Percentiles rank a stretch among this genome's conserved stretches.
phyloP scores from a whole-genome alignment of 169 alveolate species.

The Eimeria nieschulzi region DNA sequence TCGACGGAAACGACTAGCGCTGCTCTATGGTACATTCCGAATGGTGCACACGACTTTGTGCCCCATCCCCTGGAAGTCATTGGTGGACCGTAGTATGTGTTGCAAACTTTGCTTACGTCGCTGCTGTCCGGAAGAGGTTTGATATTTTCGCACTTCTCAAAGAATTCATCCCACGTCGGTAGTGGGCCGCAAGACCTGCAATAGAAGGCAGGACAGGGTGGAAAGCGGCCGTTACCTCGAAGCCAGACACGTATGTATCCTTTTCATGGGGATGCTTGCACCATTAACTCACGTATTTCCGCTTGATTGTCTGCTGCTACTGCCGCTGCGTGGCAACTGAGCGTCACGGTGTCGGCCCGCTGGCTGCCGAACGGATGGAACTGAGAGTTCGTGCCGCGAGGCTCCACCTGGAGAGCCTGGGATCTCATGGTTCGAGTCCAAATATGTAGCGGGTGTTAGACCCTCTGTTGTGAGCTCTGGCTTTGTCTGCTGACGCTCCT shows the following conservation, averaged over 20 bases:
- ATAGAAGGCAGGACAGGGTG: neutral
- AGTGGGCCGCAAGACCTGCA: conserved; percentile 60
- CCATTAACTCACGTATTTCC: conserved; percentile 50
- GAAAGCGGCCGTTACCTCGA: too few relatives aligned
- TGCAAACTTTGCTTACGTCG: conserved; percentile 30
- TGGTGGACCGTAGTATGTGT: too few relatives aligned
- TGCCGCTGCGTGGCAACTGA: conserved; percentile 51
- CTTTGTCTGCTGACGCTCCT: conserved; percentile 51
- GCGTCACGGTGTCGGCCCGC: conserved; percentile 39
- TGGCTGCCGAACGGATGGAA: conserved; percentile 25
- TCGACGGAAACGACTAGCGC: too few relatives aligned
- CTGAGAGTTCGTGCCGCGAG: conserved; percentile 14
- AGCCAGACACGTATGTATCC: too few relatives aligned
- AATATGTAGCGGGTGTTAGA: neutral
- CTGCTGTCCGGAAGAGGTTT: conserved; percentile 12
- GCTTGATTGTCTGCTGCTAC: conserved; percentile 69
- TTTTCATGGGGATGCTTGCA: neutral
- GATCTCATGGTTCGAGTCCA: conserved; percentile 27
- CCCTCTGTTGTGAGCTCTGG: conserved; percentile 23
- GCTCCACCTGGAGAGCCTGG: neutral
- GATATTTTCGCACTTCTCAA: conserved; percentile 40
- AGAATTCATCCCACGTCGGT: conserved; percentile 68
- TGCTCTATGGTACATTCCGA: too few relatives aligned
- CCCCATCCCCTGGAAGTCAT: too few relatives aligned
- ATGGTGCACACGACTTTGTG: too few relatives aligned